Percentiles rank a stretch among this genome's conserved stretches.
Conservation (phyloP, 352 stramenopile genomes). For the Phytophthora ramorum region DNA sequence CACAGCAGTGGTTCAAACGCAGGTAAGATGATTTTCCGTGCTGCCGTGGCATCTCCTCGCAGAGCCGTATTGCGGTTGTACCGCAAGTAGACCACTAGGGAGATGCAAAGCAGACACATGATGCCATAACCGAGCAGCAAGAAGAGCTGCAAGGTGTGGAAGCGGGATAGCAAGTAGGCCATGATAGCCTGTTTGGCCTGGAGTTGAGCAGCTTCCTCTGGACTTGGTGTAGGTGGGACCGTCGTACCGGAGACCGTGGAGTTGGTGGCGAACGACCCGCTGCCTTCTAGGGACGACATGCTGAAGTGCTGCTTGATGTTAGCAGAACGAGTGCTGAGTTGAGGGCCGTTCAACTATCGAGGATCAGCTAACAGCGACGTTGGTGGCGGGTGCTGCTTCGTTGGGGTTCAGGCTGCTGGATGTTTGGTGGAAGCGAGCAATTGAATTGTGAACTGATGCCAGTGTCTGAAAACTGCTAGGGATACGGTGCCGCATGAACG, state of each 20-base stretch:
- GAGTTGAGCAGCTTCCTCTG: slow-evolving; percentile 32
- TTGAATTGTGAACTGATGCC: slow-evolving; percentile 29
- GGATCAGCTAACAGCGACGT: slow-evolving; percentile 19
- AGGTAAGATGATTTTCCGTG: slow-evolving; percentile 68
- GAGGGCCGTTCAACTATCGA: slow-evolving; percentile 5
- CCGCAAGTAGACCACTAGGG: slow-evolving; percentile 56
- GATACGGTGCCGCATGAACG: slow-evolving; percentile 3
- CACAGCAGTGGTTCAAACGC: slow-evolving; percentile 65
- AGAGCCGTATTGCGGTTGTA: slow-evolving; percentile 53
- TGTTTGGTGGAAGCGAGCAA: slow-evolving; percentile 19
- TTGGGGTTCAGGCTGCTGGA: slow-evolving; percentile 4
- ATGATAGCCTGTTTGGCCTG: slow-evolving; percentile 42
- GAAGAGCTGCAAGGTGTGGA: slow-evolving; percentile 65
- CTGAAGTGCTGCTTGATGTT: slow-evolving; percentile 13
- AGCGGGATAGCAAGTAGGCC: slow-evolving; percentile 43
- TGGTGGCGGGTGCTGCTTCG: slow-evolving; percentile 4
- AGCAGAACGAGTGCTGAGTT: slow-evolving; percentile 5
- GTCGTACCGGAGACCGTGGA: slow-evolving; percentile 10
- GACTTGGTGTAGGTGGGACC: slow-evolving; percentile 35
- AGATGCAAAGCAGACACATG: slow-evolving; percentile 60
- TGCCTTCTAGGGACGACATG: slow-evolving; percentile 28
- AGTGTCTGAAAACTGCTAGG: neutral
- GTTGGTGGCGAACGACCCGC: slow-evolving; percentile 13
- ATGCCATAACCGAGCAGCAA: slow-evolving; percentile 61
- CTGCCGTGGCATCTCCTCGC: slow-evolving; percentile 49